These are phyloP conservation scores for Dentipellis fragilis DNA, from an alignment of 768 basidiomycete species.

Conservation along the genomic window DNA sequence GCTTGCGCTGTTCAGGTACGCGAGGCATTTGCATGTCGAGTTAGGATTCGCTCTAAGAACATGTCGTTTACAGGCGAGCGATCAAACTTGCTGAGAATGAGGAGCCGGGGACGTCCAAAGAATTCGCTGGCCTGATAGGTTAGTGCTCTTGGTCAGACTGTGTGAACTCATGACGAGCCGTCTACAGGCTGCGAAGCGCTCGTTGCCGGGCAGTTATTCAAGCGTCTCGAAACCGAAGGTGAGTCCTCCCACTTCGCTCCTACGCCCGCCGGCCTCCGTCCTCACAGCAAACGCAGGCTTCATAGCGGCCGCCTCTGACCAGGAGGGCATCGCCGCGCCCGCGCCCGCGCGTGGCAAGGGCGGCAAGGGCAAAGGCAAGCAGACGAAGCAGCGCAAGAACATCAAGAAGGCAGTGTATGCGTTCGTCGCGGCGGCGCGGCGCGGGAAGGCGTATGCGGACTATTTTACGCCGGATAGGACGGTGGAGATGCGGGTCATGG, in stretches of 20 bases:
- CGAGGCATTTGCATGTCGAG: background rate
- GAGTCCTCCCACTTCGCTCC: no score
- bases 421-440: constrained; percentile 41
- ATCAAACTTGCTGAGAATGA: constrained; percentile 57
- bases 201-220: constrained; percentile 53
- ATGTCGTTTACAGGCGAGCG: constrained; percentile 37
- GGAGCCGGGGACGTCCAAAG: constrained; percentile 29
- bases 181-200: constrained; percentile 40
- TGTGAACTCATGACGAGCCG: background rate
- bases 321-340: constrained; percentile 32
- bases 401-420: constrained; percentile 47
- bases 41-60: background rate
- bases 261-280: background rate
- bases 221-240: constrained; percentile 67
- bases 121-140: constrained; percentile 59
- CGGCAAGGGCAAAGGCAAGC: constrained; percentile 24
- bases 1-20: constrained; percentile 61
- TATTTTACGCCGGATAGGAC: constrained; percentile 59
- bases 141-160: constrained; percentile 11
- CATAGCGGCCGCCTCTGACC: constrained; percentile 32
- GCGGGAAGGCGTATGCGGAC: constrained; percentile 41
- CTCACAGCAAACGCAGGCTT: constrained; percentile 34
- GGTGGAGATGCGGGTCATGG: constrained; percentile 51
- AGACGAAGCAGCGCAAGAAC: constrained; percentile 36
- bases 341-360: constrained; percentile 16